Base-by-base conservation (phyloP, 1,284 basidiomycete species). In the Schizophyllum commune region DNA sequence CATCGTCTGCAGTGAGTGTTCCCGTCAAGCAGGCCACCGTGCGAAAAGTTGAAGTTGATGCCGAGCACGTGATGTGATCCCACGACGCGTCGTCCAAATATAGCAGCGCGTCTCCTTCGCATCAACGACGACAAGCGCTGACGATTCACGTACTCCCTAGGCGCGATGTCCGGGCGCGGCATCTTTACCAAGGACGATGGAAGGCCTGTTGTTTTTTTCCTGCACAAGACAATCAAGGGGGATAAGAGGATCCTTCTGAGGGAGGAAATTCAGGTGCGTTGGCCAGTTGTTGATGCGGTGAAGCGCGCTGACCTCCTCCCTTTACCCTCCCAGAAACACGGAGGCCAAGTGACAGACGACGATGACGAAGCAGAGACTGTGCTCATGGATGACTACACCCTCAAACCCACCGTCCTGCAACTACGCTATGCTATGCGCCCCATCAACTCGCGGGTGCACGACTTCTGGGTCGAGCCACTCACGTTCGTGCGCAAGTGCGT, bases 1-100 rank as follows among this genome's bases (percentile, higher is more conserved):
- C 90, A 92, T 92, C 13, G 51, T 34, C 33, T 55, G 22, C 19
- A 17, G 17, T 52, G 54, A 55, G 6, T 3, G 19, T 11, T 4
- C 6, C 5, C 4, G 27, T 21, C 53, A 55, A 55, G 51, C 51
- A 4, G 3, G 2, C 39, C 39, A 47, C 39, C 39, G 39, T 47
- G 39, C 39, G 39, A 47, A 27, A 47, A 47, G 39, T 47, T 47
- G 39, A 47, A 47, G 39, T 47, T 47, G 39, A 47, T 47, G 4
- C 9, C 17, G 34, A 7, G 13, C 39, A 47, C 39, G 39, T 47
- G 39, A 47, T 9, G 17, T 47, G 3, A 11, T 47, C 39, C 39
- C 39, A 17, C 39, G 39, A 47, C 39, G 39, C 39, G 39, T 47
- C 39, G 39, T 47, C 39, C 39, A 47, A 47, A 47, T 47, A 47